Evolutionary conservation across 2,329 filamentous ascomycete species (phyloP).

Genomic region (Boeremia exigua): DNA sequence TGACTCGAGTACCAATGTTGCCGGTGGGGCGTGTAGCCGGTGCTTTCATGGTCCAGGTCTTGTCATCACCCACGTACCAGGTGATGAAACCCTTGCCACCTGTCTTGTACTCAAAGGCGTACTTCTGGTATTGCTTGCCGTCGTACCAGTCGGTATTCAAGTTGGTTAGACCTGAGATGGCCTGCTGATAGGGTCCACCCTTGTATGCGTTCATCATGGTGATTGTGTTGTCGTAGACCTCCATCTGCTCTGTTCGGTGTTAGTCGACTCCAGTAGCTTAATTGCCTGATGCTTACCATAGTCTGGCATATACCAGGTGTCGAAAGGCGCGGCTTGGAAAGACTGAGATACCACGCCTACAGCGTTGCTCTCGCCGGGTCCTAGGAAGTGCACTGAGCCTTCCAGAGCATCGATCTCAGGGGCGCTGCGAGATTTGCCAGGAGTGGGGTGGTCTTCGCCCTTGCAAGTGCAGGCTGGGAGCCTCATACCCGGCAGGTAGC

Average conservation of each 20-base stretch:
- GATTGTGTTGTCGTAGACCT: constrained; percentile 65
- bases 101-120: constrained; percentile 62
- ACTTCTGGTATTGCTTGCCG: constrained; percentile 61
- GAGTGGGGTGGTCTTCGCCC: constrained; percentile 68
- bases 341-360: constrained; percentile 71
- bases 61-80: constrained; percentile 71
- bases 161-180: constrained; percentile 60
- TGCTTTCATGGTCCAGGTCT: constrained; percentile 68
- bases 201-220: constrained; percentile 62
- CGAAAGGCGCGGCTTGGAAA: constrained; percentile 72
- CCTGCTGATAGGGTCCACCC: constrained; percentile 63
- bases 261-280: not conserved
- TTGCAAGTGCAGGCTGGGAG: constrained; percentile 71
- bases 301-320: constrained; percentile 72
- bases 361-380: constrained; percentile 56
- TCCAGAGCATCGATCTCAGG: constrained; percentile 77
- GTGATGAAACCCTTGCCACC: constrained; percentile 66
- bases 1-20: constrained; percentile 69
- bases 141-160: constrained; percentile 66
- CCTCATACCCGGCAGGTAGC: constrained; percentile 71
- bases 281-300: constrained; percentile 38
- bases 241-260: constrained; percentile 60
- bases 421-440: constrained; percentile 68
- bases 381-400: constrained; percentile 64
- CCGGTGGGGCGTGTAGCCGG: constrained; percentile 70